A percentile compares a stretch with the other conserved stretches of the same genome.
Conservation (phyloP, 306 rosid genomes). For the Dalbergia cochinchinensis region DNA sequence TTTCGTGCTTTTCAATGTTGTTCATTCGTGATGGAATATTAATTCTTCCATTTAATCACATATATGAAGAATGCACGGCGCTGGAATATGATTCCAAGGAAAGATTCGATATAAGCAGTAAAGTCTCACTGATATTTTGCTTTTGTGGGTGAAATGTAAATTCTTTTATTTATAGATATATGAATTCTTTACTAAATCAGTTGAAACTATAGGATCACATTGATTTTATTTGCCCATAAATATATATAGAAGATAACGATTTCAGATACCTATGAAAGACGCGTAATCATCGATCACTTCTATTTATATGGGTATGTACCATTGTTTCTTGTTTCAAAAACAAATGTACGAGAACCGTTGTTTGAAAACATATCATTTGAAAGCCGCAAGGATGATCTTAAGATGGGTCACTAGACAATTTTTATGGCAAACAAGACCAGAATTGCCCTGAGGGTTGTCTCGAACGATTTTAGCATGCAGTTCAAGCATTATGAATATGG, state of each 20-base stretch:
- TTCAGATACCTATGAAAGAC: background rate
- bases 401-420: conserved; percentile 8
- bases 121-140: background rate
- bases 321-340: background rate
- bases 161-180: background rate
- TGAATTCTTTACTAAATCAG: background rate
- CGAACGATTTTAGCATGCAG: conserved; percentile 17
- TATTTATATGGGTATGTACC: background rate
- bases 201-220: background rate
- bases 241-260: background rate
- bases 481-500: background rate
- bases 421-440: background rate
- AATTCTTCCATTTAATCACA: conserved; percentile 6
- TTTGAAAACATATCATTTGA: background rate
- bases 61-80: background rate
- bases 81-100: background rate
- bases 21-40: background rate
- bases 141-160: background rate
- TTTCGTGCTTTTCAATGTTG: background rate
- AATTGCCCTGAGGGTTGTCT: background rate
- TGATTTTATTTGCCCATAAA: background rate
- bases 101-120: background rate
- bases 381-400: background rate
- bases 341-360: background rate
- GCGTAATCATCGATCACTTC: background rate